These are phyloP conservation scores for Phyllosticta citriasiana DNA, from an alignment of 2,329 filamentous ascomycete genomes.

Conservation along the genomic window DNA sequence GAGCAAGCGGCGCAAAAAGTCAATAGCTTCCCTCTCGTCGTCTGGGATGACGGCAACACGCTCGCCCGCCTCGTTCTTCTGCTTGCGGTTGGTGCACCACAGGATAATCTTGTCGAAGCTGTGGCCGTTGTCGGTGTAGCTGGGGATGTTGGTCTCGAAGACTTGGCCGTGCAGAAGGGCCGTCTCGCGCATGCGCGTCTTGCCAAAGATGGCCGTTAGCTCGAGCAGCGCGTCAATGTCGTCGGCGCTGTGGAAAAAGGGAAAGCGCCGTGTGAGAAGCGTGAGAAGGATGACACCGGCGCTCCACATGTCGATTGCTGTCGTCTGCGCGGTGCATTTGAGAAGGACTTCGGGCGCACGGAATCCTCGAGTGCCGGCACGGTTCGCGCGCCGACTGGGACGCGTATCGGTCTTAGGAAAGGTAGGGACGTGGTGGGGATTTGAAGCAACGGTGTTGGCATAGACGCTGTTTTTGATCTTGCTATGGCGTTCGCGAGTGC, in stretches of 20 bases:
- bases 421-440: constrained; percentile 38
- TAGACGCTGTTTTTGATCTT: constrained; percentile 49
- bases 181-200: constrained; percentile 70
- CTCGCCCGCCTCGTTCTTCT: constrained; percentile 42
- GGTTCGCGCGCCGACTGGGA: constrained; percentile 80
- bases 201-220: constrained; percentile 89
- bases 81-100: constrained; percentile 78
- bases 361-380: constrained; percentile 90
- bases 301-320: constrained; percentile 91
- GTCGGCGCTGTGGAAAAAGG: constrained; percentile 98
- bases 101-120: constrained; percentile 86
- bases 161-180: constrained; percentile 81
- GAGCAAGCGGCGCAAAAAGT: constrained; percentile 62
- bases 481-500: constrained; percentile 49
- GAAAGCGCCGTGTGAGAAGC: constrained; percentile 81
- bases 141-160: constrained; percentile 87
- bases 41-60: constrained; percentile 44
- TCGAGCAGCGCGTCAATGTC: constrained; percentile 97
- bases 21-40: constrained; percentile 63
- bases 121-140: constrained; percentile 76
- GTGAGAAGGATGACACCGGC: constrained; percentile 96
- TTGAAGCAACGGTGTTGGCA: constrained; percentile 37
- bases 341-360: constrained; percentile 92
- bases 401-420: constrained; percentile 88
- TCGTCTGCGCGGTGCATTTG: constrained; percentile 92